A percentile compares a stretch with the other conserved stretches of the same genome.
phyloP scores from a whole-genome alignment of 2,329 filamentous ascomycete species.

The Colletotrichum scovillei region DNA sequence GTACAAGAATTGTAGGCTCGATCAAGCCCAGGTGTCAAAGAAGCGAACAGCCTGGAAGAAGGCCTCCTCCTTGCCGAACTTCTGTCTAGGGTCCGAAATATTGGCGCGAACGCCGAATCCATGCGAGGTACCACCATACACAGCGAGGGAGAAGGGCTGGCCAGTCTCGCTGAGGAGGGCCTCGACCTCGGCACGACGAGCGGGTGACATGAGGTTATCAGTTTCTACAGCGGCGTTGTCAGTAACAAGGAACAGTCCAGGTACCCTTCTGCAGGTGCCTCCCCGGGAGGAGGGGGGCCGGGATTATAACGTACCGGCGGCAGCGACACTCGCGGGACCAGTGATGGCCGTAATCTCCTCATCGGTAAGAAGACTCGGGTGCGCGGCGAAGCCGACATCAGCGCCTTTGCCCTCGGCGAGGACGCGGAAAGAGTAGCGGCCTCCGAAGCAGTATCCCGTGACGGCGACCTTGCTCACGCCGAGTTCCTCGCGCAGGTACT shows the following conservation, averaged over 20 bases:
- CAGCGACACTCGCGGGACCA: constrained; percentile 70
- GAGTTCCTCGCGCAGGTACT: constrained; percentile 57
- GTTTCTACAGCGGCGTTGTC: constrained; percentile 54
- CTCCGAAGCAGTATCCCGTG: constrained; percentile 75
- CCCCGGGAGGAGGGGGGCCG: background rate
- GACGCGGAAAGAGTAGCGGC: constrained; percentile 66
- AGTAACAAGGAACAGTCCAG: constrained; percentile 8
- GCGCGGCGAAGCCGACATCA: constrained; percentile 71
- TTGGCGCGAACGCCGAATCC: constrained; percentile 81
- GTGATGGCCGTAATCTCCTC: constrained; percentile 68
- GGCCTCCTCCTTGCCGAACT: constrained; percentile 82
- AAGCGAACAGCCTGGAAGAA: constrained; percentile 81
- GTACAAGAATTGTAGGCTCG: background rate
- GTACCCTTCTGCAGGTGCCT: background rate
- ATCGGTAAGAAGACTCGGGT: constrained; percentile 70
- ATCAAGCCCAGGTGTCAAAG: constrained; percentile 68
- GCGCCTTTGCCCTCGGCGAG: constrained; percentile 62
- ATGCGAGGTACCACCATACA: constrained; percentile 77
- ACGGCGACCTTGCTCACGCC: constrained; percentile 65
- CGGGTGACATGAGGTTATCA: constrained; percentile 68
- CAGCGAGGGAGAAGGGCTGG: constrained; percentile 73
- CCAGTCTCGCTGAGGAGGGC: constrained; percentile 64
- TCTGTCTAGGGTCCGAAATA: constrained; percentile 58
- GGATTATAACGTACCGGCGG: constrained; percentile 61
- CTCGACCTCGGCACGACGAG: constrained; percentile 66